Conservation (phyloP, 2,329 filamentous ascomycete genomes). For the Venturia oleaginea region DNA sequence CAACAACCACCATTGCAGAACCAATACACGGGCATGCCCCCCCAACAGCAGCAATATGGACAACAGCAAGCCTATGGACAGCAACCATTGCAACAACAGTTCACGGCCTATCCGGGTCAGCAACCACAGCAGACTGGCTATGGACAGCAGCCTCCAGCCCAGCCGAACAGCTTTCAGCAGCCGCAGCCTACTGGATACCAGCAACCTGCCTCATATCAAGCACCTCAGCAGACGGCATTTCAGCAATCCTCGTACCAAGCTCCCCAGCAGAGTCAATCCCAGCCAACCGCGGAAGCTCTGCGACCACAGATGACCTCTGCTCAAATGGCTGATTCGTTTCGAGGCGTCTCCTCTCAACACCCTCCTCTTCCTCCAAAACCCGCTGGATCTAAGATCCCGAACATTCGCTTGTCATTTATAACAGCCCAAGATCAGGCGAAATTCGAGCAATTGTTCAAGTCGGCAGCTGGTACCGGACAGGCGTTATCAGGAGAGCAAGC, state of each 20-base stretch:
- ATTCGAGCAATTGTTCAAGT: slow-evolving; percentile 96
- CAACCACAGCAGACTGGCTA: slow-evolving; percentile 64
- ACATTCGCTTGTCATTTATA: slow-evolving; percentile 90
- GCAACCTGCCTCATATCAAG: slow-evolving; percentile 27
- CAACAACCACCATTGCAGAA: slow-evolving; percentile 41
- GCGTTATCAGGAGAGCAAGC: slow-evolving; percentile 89
- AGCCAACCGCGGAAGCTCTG: slow-evolving; percentile 50
- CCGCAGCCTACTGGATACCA: slow-evolving; percentile 43
- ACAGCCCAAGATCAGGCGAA: slow-evolving; percentile 90
- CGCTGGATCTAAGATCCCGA: slow-evolving; percentile 70
- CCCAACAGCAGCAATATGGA: slow-evolving; percentile 37
- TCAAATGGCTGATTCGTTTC: slow-evolving; percentile 57
- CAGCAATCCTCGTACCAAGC: slow-evolving; percentile 22
- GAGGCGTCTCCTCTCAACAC: slow-evolving; percentile 33
- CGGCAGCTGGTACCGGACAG: slow-evolving; percentile 74
- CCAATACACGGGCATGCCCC: slow-evolving; percentile 54
- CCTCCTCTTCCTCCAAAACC: slow-evolving; percentile 55
- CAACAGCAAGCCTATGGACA: slow-evolving; percentile 46
- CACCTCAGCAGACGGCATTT: slow-evolving; percentile 25
- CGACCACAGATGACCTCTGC: slow-evolving; percentile 54
- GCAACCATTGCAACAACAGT: slow-evolving; percentile 43
- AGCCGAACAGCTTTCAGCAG: slow-evolving; percentile 51
- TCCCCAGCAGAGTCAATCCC: slow-evolving; percentile 27
- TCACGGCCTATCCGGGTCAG: slow-evolving; percentile 46
- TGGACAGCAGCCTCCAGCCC: slow-evolving; percentile 35